Evolutionary conservation across 2,329 filamentous ascomycete genomes (phyloP), one percentile per base, ranked within the genome.

Genomic region (Pseudohalonectria lignicola): DNA sequence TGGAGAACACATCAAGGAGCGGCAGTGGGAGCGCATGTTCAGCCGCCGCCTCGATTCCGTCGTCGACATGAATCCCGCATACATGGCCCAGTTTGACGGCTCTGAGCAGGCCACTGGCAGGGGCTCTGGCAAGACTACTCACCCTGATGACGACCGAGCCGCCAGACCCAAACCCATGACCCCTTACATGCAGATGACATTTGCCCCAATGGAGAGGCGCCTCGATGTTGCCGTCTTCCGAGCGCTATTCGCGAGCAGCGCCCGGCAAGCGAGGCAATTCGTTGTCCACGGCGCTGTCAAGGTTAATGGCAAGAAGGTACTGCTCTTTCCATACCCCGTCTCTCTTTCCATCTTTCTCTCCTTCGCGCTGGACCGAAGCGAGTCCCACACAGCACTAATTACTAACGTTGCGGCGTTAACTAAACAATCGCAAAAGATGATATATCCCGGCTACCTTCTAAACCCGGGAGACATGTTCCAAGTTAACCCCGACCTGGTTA

Each of bases 381-480:
- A n/a, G n/a, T n/a, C n/a, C n/a, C n/a, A n/a, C n/a, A n/a, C n/a
- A n/a, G n/a, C n/a, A n/a, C n/a, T n/a, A n/a, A n/a, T n/a, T n/a
- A n/a, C n/a, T n/a, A n/a, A n/a, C n/a, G n/a, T n/a, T n/a, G n/a
- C n/a, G n/a, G n/a, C n/a, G n/a, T n/a, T n/a, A n/a, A n/a, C n/a
- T n/a, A n/a, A n/a, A n/a, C n/a, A n/a, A n/a, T n/a, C n/a, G n/a
- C n/a, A n/a, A n/a, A n/a, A 94, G 90, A 94, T 96, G 84, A 71
- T 74, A 45, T 85, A 92, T 54, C 88, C 92, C 8, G 83, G 86
- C 39, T 98, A 98, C 60, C 79, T 87, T 47, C 74, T 98, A 29
- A 98, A 98, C 60, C 93, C 92, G 3, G 92, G 92, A 49, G 92
- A 98, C 58, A 86, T 98, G 78, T 98, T 98, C 70, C 86, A 94